These are phyloP conservation scores for Cerioporus squamosus DNA, from an alignment of 1,284 basidiomycete genomes.

Conservation along the genomic window DNA sequence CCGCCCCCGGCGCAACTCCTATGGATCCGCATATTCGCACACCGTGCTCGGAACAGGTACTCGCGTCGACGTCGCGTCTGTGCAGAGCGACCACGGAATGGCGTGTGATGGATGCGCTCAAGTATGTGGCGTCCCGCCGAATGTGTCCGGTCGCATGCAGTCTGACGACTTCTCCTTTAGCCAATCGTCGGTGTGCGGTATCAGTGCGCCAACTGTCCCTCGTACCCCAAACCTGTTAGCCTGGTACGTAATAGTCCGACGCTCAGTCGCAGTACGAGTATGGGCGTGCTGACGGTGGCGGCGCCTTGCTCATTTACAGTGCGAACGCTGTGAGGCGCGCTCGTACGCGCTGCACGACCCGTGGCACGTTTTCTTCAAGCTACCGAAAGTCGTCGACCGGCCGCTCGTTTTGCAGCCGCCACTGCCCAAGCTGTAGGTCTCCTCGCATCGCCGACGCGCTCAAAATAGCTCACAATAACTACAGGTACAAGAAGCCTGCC, in stretches of 20 bases:
- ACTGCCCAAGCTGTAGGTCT: conserved; percentile 68
- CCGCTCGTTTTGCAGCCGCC: conserved; percentile 63
- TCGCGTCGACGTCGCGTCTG: conserved; percentile 31
- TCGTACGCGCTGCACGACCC: conserved; percentile 84
- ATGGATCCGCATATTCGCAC: conserved; percentile 55
- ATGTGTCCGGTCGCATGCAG: background rate
- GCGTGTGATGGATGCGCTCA: conserved; percentile 49
- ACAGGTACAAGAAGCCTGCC: conserved; percentile 69
- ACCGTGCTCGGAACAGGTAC: conserved; percentile 61
- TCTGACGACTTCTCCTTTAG: conserved; percentile 39
- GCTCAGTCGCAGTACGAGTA: background rate
- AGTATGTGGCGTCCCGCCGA: conserved; percentile 43
- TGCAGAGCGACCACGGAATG: conserved; percentile 38
- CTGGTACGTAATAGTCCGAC: conserved; percentile 49
- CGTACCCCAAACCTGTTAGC: conserved; percentile 61
- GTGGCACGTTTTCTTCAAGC: conserved; percentile 85
- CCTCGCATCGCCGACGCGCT: background rate
- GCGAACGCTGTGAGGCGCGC: conserved; percentile 74
- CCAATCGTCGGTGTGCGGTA: conserved; percentile 71
- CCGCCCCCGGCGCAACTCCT: conserved; percentile 55
- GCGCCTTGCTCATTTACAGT: conserved; percentile 48
- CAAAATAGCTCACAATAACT: background rate
- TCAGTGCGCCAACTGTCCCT: conserved; percentile 80
- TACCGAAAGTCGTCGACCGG: conserved; percentile 75
- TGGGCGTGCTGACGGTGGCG: background rate